Evolutionary conservation across 1,139 yeast species (phyloP).

Genomic region (Suhomyces bokatorum): DNA sequence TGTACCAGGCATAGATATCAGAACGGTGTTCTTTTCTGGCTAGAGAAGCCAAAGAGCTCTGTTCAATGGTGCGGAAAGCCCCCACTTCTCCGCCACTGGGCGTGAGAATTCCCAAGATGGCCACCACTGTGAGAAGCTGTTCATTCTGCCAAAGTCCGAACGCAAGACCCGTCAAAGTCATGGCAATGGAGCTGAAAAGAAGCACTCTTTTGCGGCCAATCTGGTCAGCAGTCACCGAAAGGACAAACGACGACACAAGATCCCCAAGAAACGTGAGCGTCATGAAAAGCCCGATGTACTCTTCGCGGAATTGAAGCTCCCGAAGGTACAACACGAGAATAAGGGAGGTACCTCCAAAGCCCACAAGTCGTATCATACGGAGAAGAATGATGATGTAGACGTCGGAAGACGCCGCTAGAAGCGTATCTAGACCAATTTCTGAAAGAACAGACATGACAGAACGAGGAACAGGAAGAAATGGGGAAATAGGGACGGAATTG

Average conservation of each 20-base stretch:
- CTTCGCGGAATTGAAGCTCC: constrained; percentile 32
- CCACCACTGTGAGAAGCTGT: constrained; percentile 25
- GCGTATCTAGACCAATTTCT: constrained; percentile 32
- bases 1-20: constrained; percentile 46
- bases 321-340: constrained; percentile 40
- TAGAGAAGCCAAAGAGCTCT: constrained; percentile 39
- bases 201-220: constrained; percentile 37
- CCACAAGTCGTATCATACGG: constrained; percentile 39
- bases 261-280: constrained; percentile 42
- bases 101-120: constrained; percentile 39
- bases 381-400: constrained; percentile 32
- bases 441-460: constrained; percentile 1
- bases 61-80: constrained; percentile 44
- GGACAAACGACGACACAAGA: constrained; percentile 32
- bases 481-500: background rate
- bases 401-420: constrained; percentile 28
- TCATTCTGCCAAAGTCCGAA: constrained; percentile 27
- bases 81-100: constrained; percentile 49
- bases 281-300: constrained; percentile 39
- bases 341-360: constrained; percentile 45
- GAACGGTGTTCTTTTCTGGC: constrained; percentile 32
- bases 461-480: background rate
- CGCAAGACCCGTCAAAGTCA: constrained; percentile 33
- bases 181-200: constrained; percentile 28
- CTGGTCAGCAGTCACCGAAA: constrained; percentile 35